phyloP scores from a whole-genome alignment of 768 basidiomycete genomes.

The Suillus lakei region DNA sequence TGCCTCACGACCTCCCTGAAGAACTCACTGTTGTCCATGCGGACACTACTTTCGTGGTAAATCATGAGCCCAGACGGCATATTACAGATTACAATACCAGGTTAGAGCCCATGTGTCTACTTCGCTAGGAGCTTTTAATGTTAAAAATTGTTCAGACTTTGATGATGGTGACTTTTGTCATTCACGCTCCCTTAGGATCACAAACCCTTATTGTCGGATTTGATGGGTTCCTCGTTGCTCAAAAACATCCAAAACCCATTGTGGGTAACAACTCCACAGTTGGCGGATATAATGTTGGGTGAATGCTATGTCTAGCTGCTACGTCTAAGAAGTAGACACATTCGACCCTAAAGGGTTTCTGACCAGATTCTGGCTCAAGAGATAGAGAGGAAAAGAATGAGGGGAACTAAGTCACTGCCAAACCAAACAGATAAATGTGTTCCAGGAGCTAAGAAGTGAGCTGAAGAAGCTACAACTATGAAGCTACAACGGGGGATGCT shows the following conservation, averaged over 20 bases:
- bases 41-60: background rate
- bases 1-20: background rate
- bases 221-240: constrained; percentile 78
- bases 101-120: constrained; percentile 35
- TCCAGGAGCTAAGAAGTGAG: too few relatives aligned
- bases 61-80: constrained; percentile 26
- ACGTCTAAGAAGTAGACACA: too few relatives aligned
- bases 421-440: too few relatives aligned
- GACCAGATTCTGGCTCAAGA: too few relatives aligned
- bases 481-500: too few relatives aligned
- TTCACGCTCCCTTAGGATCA: constrained; percentile 53
- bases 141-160: constrained; percentile 59
- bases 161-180: constrained; percentile 68
- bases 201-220: constrained; percentile 67
- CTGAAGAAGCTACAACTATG: too few relatives aligned
- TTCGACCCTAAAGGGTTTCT: too few relatives aligned
- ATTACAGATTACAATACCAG: constrained; percentile 69
- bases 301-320: too few relatives aligned
- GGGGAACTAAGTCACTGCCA: too few relatives aligned
- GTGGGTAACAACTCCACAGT: too few relatives aligned
- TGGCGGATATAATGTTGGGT: too few relatives aligned
- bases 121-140: constrained; percentile 16
- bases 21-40: background rate
- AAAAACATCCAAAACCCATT: constrained; percentile 82
- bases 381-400: too few relatives aligned